Base-by-base conservation (phyloP, 345 rosid genomes). In the Aquilaria yunnanensis region DNA sequence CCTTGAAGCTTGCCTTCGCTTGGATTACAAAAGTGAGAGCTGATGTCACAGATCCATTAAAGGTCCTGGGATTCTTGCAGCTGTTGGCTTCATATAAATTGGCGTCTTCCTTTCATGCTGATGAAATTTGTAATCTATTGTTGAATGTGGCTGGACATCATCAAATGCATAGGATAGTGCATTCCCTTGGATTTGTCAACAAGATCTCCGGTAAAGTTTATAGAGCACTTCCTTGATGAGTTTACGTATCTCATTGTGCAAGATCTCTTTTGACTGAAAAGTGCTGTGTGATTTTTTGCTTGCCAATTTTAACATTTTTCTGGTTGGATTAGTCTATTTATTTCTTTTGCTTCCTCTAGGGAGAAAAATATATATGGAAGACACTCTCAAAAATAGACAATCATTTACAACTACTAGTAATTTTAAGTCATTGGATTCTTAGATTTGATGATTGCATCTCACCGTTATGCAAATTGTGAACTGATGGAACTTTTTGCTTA, bases 1-100 rank as follows among this genome's bases (percentile, higher is more conserved):
- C 73, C 43, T 30, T 51, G 66, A 57, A 60, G 37, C 57, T 77
- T 50, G 75, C 78, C 33, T 4, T 13, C 11, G 60, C 55, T 61
- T 74, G 71, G 78, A 69, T 57, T 41, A 47, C 51, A 16, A 72
- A 66, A 68, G 49, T 80, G 72, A 61, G 23, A 11, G 13, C 9
- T 9, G 70, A 67, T 47, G 37, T 56, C 0, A 52, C 49, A 16
- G 47, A 76, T 59, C 30, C 49, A 32, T 50, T 56, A 31, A 73
- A 72, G 61, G 72, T 75, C 10, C 41, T 75, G 66, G 82, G 76
- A 34, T 65, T 75, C 70, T 64, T 77, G 68, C 54, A 2, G 50
- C 73, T 77, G 43, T 37, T 77, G 60, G 76, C 52, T 59, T 56
- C 69, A 9, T 80, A 65, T 56, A 50, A 57, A 37, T 56, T 80